Percentiles rank a stretch among this genome's conserved stretches.
Evolutionary conservation across 2,329 filamentous ascomycete species (phyloP).

Genomic region (Neonectria hederae): DNA sequence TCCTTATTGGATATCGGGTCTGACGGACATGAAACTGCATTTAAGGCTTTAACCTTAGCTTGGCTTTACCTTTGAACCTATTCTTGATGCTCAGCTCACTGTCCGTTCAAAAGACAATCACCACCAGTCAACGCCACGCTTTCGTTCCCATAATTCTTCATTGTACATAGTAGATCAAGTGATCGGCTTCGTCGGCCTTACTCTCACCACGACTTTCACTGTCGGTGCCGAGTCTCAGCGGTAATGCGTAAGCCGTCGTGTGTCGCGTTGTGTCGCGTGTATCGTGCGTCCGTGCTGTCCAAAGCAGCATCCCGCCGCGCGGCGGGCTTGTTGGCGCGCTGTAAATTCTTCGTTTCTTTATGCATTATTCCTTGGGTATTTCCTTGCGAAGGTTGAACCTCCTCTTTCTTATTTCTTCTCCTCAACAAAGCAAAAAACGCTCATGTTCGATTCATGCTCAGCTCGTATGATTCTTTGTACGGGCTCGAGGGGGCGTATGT

Average conservation of each 20-base stretch:
- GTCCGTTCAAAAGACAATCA: slow-evolving; percentile 15
- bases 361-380: slow-evolving; percentile 7
- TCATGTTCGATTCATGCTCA: slow-evolving; percentile 67
- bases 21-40: slow-evolving; percentile 18
- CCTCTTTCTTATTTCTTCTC: slow-evolving; percentile 16
- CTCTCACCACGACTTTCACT: slow-evolving; percentile 2
- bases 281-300: slow-evolving; percentile 13
- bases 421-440: background rate
- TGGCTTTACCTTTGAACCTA: background rate
- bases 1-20: slow-evolving; percentile 8
- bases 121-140: slow-evolving; percentile 31
- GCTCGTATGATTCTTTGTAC: slow-evolving; percentile 59
- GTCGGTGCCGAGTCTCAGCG: slow-evolving; percentile 12
- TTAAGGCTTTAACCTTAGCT: background rate
- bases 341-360: background rate
- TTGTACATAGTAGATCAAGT: slow-evolving; percentile 29
- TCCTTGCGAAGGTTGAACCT: slow-evolving; percentile 14
- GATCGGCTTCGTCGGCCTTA: slow-evolving; percentile 11
- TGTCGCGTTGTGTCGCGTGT: slow-evolving; percentile 13
- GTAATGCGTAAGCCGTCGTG: slow-evolving; percentile 14
- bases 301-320: slow-evolving; percentile 5
- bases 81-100: background rate
- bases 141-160: slow-evolving; percentile 20
- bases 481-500: slow-evolving; percentile 49
- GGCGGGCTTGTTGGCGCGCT: slow-evolving; percentile 1